These are phyloP conservation scores for Pythium pyrilobum DNA, from an alignment of 352 stramenopile species.

Conservation along the genomic window DNA sequence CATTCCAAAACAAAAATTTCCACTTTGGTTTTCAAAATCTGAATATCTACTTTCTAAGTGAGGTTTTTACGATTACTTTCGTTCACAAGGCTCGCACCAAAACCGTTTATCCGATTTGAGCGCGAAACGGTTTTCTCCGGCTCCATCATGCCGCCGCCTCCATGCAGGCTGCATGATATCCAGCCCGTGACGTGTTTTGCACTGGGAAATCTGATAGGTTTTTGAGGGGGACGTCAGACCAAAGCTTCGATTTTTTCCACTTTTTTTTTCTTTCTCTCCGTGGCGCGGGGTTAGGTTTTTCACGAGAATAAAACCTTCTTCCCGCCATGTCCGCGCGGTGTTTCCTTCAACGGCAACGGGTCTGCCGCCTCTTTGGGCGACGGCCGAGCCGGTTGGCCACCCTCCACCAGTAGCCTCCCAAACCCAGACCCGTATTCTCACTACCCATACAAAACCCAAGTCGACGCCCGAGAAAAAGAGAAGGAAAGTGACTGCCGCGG, in stretches of 20 bases:
- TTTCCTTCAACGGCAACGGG: conserved; percentile 22
- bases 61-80: too few relatives aligned
- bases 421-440: neutral
- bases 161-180: too few relatives aligned
- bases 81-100: too few relatives aligned
- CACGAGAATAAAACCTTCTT: conserved; percentile 19
- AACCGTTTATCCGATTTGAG: too few relatives aligned
- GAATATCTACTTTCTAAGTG: too few relatives aligned
- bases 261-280: neutral
- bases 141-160: too few relatives aligned
- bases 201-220: too few relatives aligned
- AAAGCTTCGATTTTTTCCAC: conserved; percentile 8
- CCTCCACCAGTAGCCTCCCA: neutral
- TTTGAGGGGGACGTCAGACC: neutral
- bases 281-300: conserved; percentile 15
- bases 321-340: conserved; percentile 16
- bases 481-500: too few relatives aligned
- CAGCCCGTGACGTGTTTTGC: too few relatives aligned
- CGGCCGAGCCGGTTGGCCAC: neutral
- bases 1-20: too few relatives aligned
- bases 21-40: too few relatives aligned
- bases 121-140: too few relatives aligned
- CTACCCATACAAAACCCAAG: conserved; percentile 5
- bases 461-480: conserved; percentile 1
- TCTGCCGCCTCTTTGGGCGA: conserved; percentile 9